A percentile compares a stretch with the other conserved stretches of the same genome.
phyloP scores from a whole-genome alignment of 2,329 filamentous ascomycete species.

The Pyrenophora graminea region DNA sequence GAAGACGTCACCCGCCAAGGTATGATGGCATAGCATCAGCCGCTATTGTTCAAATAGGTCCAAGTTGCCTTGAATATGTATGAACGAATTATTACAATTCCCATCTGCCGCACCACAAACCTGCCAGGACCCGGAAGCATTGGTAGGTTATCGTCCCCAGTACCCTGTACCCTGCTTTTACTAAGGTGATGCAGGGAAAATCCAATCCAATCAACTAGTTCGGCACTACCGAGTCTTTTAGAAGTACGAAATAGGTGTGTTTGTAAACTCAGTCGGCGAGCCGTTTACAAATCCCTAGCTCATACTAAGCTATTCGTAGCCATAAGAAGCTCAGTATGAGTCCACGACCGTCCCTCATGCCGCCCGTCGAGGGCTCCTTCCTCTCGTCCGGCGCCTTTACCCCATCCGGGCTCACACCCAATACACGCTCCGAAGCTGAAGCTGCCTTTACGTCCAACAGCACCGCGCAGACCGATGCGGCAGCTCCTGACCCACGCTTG shows the following conservation, averaged over 20 bases:
- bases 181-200: conserved; percentile 2
- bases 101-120: not conserved
- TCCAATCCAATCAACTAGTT: not conserved
- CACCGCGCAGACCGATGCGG: conserved; percentile 40
- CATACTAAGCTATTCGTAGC: not conserved
- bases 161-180: not conserved
- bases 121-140: not conserved
- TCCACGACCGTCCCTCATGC: conserved; percentile 23
- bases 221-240: not conserved
- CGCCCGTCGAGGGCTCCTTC: conserved; percentile 24
- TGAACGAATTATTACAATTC: conserved; percentile 5
- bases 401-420: conserved; percentile 43
- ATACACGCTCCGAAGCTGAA: conserved; percentile 43
- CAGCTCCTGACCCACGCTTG: conserved; percentile 36
- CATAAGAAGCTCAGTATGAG: conserved; percentile 18
- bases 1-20: conserved; percentile 20
- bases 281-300: not conserved
- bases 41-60: conserved; percentile 10
- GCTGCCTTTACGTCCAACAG: conserved; percentile 39
- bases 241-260: not conserved
- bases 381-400: conserved; percentile 27
- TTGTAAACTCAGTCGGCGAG: not conserved
- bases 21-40: conserved; percentile 17
- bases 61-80: conserved; percentile 1
- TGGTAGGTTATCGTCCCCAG: not conserved